phyloP scores from a whole-genome alignment of 164 flowering plant species.

The Magnolia sinica region DNA sequence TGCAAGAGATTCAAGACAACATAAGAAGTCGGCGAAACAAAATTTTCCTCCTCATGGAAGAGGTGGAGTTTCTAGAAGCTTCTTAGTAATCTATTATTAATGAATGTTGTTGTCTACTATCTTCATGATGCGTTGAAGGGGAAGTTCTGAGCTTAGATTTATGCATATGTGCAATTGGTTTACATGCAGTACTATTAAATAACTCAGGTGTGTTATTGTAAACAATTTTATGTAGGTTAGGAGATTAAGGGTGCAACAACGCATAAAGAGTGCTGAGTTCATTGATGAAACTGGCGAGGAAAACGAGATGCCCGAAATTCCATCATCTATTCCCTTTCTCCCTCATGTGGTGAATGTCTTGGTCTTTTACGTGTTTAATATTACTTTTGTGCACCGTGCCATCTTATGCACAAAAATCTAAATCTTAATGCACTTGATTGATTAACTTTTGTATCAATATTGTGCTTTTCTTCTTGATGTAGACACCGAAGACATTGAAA shows the following conservation, averaged over 20 bases:
- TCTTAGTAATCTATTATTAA: background rate
- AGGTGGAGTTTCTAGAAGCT: slow-evolving; percentile 41
- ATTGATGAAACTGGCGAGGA: slow-evolving; percentile 39
- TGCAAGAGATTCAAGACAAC: slow-evolving; percentile 77
- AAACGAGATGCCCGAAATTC: slow-evolving; percentile 86
- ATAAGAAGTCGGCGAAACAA: slow-evolving; percentile 78
- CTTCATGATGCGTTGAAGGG: background rate
- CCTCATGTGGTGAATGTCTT: slow-evolving; percentile 58
- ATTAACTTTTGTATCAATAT: background rate
- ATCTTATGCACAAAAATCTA: background rate
- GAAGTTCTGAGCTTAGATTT: background rate
- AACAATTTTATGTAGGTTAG: slow-evolving; percentile 5
- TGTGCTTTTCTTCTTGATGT: slow-evolving; percentile 10
- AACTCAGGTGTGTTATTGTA: background rate
- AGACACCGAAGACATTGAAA: slow-evolving; percentile 75
- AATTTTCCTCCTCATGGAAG: slow-evolving; percentile 96
- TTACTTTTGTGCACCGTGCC: background rate
- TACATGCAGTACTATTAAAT: background rate
- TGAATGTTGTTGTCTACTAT: background rate
- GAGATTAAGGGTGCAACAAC: slow-evolving; percentile 70
- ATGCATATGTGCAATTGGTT: background rate
- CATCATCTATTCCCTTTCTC: slow-evolving; percentile 86
- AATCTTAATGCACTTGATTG: background rate
- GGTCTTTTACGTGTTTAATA: background rate
- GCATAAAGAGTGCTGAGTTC: slow-evolving; percentile 36